A percentile compares a stretch with the other conserved stretches of the same genome.
phyloP scores from a whole-genome alignment of 2,329 filamentous ascomycete genomes.

The Purpureocillium lavendulum region DNA sequence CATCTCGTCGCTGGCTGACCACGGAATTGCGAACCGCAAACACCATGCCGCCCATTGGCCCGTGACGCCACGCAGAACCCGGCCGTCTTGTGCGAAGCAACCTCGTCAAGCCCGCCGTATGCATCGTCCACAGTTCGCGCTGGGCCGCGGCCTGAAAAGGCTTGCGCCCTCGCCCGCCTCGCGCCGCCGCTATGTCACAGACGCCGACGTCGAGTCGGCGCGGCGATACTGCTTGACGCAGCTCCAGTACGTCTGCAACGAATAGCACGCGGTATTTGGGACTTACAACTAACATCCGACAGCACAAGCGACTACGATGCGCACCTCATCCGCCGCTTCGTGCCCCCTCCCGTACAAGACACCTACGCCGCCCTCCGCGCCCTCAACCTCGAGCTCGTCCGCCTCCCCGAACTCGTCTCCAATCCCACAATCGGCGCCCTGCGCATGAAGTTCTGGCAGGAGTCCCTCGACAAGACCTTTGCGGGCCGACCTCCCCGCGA shows the following conservation, averaged over 20 bases:
- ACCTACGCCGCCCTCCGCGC: constrained; percentile 86
- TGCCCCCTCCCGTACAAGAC: constrained; percentile 65
- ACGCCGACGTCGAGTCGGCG: constrained; percentile 43
- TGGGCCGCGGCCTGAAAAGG: constrained; percentile 28
- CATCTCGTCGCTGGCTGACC: background rate
- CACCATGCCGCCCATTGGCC: constrained; percentile 11
- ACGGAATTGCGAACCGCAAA: constrained; percentile 5
- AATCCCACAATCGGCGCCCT: constrained; percentile 79
- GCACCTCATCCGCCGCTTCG: constrained; percentile 76
- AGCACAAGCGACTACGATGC: constrained; percentile 88
- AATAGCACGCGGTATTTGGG: too few species aligned
- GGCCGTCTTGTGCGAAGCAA: background rate
- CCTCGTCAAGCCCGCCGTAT: constrained; percentile 19
- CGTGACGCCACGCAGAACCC: background rate
- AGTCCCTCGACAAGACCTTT: constrained; percentile 72
- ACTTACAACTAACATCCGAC: background rate
- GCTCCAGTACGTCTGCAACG: constrained; percentile 30
- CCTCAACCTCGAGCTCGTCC: constrained; percentile 85
- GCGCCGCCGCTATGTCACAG: constrained; percentile 37
- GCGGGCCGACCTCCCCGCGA: constrained; percentile 76
- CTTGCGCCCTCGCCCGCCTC: constrained; percentile 16
- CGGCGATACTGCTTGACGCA: constrained; percentile 46
- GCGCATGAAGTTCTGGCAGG: constrained; percentile 93
- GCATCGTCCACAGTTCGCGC: constrained; percentile 25
- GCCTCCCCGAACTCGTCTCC: constrained; percentile 82